phyloP scores from a whole-genome alignment of 805 yeast species.

The Myxozyma lipomycoides region DNA sequence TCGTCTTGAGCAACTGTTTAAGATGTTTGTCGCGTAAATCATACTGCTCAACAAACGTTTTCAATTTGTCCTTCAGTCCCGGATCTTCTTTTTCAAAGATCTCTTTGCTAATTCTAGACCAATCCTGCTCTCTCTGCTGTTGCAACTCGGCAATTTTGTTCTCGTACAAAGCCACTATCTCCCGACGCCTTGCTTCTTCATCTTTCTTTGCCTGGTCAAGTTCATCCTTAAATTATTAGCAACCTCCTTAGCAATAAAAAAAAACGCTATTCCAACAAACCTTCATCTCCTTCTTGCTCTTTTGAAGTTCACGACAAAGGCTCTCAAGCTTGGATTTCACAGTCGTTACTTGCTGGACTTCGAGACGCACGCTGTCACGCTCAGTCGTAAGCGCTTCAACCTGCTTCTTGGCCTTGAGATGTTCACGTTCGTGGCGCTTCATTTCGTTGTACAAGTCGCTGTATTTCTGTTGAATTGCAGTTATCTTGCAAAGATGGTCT shows the following conservation, averaged over 20 bases:
- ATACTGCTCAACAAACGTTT: conserved; percentile 26
- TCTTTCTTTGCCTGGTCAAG: not conserved
- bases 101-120: no score
- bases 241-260: no score
- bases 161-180: not conserved
- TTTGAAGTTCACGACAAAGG: conserved; percentile 23
- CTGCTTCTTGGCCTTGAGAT: conserved; percentile 16
- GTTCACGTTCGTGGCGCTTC: conserved; percentile 25
- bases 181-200: not conserved
- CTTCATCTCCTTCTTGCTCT: conserved; percentile 19
- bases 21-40: conserved; percentile 22
- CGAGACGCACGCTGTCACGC: conserved; percentile 5
- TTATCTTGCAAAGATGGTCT: conserved; percentile 19
- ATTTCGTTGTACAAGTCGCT: conserved; percentile 21
- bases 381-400: conserved; percentile 14
- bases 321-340: conserved; percentile 17
- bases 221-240: no score
- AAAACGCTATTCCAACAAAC: not conserved
- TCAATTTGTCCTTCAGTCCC: conserved; percentile 13
- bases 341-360: conserved; percentile 9
- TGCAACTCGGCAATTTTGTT: not conserved
- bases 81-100: conserved; percentile 3
- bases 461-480: conserved; percentile 23
- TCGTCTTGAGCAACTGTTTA: conserved; percentile 10
- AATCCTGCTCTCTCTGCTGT: not conserved